Percentiles rank a stretch among this genome's conserved stretches.
phyloP scores from a whole-genome alignment of 2,329 filamentous ascomycete species.

The Aspergillus tubingensis region DNA sequence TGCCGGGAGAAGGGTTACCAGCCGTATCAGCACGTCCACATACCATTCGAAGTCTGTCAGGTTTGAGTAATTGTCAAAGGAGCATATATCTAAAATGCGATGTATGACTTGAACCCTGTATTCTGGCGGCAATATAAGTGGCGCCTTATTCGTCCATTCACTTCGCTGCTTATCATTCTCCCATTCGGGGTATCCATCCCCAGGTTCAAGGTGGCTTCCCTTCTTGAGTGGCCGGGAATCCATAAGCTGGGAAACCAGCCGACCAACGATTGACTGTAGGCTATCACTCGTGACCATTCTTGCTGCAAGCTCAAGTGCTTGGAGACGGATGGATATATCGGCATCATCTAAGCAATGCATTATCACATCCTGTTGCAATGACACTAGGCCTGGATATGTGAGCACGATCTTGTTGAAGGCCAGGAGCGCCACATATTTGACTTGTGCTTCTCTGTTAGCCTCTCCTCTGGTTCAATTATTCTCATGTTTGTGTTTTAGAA shows the following conservation, averaged over 20 bases:
- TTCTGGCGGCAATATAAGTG: conserved; percentile 67
- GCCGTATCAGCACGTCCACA: conserved; percentile 81
- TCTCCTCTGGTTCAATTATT: background rate
- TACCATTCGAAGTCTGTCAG: conserved; percentile 97
- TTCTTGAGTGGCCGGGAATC: conserved; percentile 56
- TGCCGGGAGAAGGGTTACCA: conserved; percentile 66
- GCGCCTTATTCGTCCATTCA: background rate
- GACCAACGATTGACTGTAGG: conserved; percentile 77
- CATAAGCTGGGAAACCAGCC: conserved; percentile 79
- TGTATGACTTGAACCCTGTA: conserved; percentile 82
- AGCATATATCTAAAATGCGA: conserved; percentile 85
- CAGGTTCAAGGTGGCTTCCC: conserved; percentile 37
- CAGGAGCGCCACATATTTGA: conserved; percentile 95
- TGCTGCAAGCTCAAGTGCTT: conserved; percentile 86
- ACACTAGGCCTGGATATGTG: conserved; percentile 84
- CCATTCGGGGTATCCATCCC: conserved; percentile 15
- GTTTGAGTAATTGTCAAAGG: conserved; percentile 81
- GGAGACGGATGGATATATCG: conserved; percentile 92
- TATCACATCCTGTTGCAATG: conserved; percentile 93
- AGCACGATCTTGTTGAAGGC: conserved; percentile 93
- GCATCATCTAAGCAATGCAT: conserved; percentile 93
- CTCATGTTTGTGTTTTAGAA: background rate
- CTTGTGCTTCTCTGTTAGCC: conserved; percentile 46
- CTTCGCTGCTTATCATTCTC: conserved; percentile 4
- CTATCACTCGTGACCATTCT: conserved; percentile 93